These are phyloP conservation scores for Arabis hirsuta DNA, from an alignment of 345 rosid species.

Conservation along the genomic window DNA sequence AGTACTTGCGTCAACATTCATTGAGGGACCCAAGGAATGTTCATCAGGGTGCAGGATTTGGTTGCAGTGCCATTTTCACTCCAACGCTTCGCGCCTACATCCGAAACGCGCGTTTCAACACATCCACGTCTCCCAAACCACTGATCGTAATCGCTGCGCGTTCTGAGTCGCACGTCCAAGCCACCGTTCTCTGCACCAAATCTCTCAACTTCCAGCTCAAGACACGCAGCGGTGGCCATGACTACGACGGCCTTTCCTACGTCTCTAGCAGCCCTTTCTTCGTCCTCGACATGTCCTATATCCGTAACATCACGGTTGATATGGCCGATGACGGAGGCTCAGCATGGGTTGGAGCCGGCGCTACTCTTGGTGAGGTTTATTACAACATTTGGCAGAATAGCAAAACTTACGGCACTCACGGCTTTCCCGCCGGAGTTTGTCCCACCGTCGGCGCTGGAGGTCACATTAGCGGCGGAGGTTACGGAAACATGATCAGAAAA, in stretches of 20 bases:
- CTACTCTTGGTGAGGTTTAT: constrained; percentile 48
- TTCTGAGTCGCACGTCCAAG: constrained; percentile 42
- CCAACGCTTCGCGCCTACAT: constrained; percentile 40
- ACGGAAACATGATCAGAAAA: constrained; percentile 57
- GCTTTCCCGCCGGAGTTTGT: constrained; percentile 52
- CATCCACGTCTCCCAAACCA: constrained; percentile 47
- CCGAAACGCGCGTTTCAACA: constrained; percentile 44
- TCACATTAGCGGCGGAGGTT: constrained; percentile 58
- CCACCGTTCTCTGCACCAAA: constrained; percentile 44
- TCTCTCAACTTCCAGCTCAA: constrained; percentile 40
- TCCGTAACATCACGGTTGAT: constrained; percentile 41
- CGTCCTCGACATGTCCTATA: constrained; percentile 42
- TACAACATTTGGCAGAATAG: constrained; percentile 42
- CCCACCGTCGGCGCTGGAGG: constrained; percentile 57
- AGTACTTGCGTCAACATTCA: no score
- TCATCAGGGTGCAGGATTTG: no score
- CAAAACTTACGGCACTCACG: constrained; percentile 31
- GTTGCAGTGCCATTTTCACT: constrained; percentile 37
- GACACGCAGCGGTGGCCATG: constrained; percentile 55
- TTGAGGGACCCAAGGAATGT: no score
- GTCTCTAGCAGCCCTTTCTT: constrained; percentile 44
- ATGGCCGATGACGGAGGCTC: constrained; percentile 21
- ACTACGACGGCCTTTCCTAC: constrained; percentile 50
- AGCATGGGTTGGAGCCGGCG: constrained; percentile 50
- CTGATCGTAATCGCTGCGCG: constrained; percentile 38